Evolutionary conservation across 2,329 filamentous ascomycete species (phyloP).

Genomic region (Phaeosphaeriaceae sp.): DNA sequence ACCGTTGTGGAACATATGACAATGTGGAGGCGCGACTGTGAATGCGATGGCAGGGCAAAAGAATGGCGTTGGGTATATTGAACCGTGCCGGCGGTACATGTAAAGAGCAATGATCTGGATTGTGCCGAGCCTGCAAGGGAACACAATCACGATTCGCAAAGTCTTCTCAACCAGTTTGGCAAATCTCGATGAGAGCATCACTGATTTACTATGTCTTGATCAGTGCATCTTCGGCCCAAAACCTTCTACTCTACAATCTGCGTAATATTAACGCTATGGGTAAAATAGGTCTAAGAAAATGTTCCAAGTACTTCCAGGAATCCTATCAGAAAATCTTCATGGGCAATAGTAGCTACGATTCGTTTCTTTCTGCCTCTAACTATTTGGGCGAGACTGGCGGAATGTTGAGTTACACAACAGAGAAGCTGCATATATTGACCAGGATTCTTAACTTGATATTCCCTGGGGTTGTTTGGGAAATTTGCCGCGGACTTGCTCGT

Average conservation of each 20-base stretch:
- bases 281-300: no score
- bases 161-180: constrained; percentile 14
- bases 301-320: no score
- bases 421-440: constrained; percentile 16
- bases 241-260: no score
- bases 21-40: constrained; percentile 35
- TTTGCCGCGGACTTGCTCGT: constrained; percentile 18
- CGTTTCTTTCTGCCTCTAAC: constrained; percentile 20
- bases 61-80: constrained; percentile 38
- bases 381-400: constrained; percentile 7
- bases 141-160: constrained; percentile 14
- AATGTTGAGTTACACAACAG: constrained; percentile 28
- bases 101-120: constrained; percentile 32
- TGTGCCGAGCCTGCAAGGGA: constrained; percentile 40
- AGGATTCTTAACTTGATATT: constrained; percentile 21
- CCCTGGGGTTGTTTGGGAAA: constrained; percentile 24
- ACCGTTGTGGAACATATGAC: constrained; percentile 39
- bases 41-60: constrained; percentile 43
- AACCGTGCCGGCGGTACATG: constrained; percentile 32
- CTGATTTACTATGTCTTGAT: background rate
- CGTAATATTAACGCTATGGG: no score
- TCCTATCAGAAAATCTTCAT: no score
- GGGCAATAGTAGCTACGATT: background rate
- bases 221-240: constrained; percentile 1
- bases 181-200: constrained; percentile 6